phyloP scores from a whole-genome alignment of 805 yeast genomes.

The Metschnikowia baotianmanensis region DNA sequence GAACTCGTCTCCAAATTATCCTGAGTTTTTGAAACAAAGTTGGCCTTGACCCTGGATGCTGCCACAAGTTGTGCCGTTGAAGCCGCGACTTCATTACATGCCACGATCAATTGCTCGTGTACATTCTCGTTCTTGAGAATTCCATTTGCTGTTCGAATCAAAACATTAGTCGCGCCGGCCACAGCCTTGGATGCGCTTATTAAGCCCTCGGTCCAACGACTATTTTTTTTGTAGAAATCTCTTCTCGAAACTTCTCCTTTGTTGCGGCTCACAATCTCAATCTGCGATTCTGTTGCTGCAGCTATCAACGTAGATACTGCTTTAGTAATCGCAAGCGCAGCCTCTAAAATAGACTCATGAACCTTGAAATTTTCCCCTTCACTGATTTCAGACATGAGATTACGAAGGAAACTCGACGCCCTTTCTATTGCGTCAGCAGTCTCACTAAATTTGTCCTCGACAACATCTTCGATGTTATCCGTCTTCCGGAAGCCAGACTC shows the following conservation, averaged over 20 bases:
- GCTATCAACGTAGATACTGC: constrained; percentile 70
- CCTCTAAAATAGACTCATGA: constrained; percentile 71
- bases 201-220: constrained; percentile 91
- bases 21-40: constrained; percentile 72
- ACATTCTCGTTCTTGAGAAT: constrained; percentile 61
- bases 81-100: constrained; percentile 89
- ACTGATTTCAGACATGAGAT: constrained; percentile 51
- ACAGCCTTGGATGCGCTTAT: constrained; percentile 87
- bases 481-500: constrained; percentile 26
- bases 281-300: constrained; percentile 78
- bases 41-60: constrained; percentile 83
- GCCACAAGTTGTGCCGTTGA: constrained; percentile 91
- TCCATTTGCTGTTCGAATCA: constrained; percentile 85
- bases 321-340: constrained; percentile 77
- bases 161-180: constrained; percentile 76
- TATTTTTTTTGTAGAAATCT: constrained; percentile 81
- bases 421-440: constrained; percentile 68
- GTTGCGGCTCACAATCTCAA: constrained; percentile 74
- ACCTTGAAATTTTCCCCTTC: constrained; percentile 61
- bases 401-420: constrained; percentile 60
- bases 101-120: constrained; percentile 82
- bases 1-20: constrained; percentile 69
- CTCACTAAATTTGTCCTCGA: constrained; percentile 67
- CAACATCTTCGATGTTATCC: constrained; percentile 66
- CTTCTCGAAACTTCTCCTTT: constrained; percentile 63